phyloP scores from a whole-genome alignment of 2,329 filamentous ascomycete genomes.

The Venturia asperata region DNA sequence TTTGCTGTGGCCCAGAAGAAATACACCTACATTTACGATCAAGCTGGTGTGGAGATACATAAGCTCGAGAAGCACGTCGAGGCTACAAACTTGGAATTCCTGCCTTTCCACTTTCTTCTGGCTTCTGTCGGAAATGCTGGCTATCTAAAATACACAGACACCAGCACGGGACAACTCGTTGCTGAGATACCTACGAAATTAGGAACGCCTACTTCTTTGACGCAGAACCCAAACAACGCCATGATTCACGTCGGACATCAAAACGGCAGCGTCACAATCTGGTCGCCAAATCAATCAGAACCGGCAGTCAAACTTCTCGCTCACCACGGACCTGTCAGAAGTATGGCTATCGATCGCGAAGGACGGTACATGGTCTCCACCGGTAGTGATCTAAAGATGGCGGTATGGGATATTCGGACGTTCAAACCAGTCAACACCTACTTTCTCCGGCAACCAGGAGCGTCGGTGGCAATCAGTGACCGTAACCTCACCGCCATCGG shows the following conservation, averaged over 20 bases:
- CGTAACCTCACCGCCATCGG: conserved; percentile 80
- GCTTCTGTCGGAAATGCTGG: conserved; percentile 77
- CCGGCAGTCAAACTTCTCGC: conserved; percentile 86
- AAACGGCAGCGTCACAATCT: conserved; percentile 88
- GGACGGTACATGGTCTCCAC: conserved; percentile 94
- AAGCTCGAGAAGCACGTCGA: conserved; percentile 85
- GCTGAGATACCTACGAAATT: conserved; percentile 78
- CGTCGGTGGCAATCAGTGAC: conserved; percentile 82
- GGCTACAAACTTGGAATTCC: conserved; percentile 86
- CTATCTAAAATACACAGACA: conserved; percentile 88
- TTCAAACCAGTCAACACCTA: conserved; percentile 90
- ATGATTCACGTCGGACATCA: conserved; percentile 89
- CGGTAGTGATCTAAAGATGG: conserved; percentile 83
- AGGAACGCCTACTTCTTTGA: conserved; percentile 73
- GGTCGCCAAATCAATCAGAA: conserved; percentile 85
- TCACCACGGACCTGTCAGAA: conserved; percentile 81
- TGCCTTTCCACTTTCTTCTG: conserved; percentile 92
- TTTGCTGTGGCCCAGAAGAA: conserved; percentile 97
- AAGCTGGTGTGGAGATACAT: conserved; percentile 84
- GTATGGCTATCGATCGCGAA: conserved; percentile 77
- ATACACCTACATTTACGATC: conserved; percentile 93
- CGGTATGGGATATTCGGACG: conserved; percentile 93
- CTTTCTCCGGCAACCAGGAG: conserved; percentile 72
- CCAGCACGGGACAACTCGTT: conserved; percentile 83
- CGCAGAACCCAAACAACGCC: conserved; percentile 87